Conservation (phyloP, 768 basidiomycete species). For the Galerina sulciceps region DNA sequence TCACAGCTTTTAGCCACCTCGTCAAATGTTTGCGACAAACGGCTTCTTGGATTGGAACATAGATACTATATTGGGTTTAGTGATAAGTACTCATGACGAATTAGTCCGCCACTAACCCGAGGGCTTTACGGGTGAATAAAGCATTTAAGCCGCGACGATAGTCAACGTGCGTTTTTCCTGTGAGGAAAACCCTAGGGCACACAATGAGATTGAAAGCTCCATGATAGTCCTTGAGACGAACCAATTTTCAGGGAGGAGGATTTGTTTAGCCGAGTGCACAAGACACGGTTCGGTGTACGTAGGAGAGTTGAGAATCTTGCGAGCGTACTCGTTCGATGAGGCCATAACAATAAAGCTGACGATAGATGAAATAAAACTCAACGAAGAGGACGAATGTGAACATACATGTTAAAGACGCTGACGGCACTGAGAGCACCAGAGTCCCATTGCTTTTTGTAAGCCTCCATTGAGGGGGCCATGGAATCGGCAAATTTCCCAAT, state of each 20-base stretch:
- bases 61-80: constrained; percentile 57
- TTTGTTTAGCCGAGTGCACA: constrained; percentile 86
- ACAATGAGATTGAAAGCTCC: background rate
- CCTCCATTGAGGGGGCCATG: constrained; percentile 87
- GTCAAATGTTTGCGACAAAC: constrained; percentile 79
- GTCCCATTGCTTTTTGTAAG: constrained; percentile 92
- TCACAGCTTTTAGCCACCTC: constrained; percentile 68
- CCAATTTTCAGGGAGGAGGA: constrained; percentile 90
- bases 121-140: constrained; percentile 93
- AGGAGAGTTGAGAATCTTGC: constrained; percentile 97
- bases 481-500: constrained; percentile 97
- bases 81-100: background rate
- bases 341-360: constrained; percentile 98
- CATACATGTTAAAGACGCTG: constrained; percentile 98
- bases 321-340: constrained; percentile 88
- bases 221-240: constrained; percentile 30
- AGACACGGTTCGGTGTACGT: constrained; percentile 92
- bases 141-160: constrained; percentile 90
- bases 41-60: constrained; percentile 81
- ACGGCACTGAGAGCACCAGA: constrained; percentile 86
- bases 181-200: constrained; percentile 88
- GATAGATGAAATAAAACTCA: background rate
- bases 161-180: constrained; percentile 89
- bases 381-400: constrained; percentile 8
- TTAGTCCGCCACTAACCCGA: constrained; percentile 59